Evolutionary conservation across 495 filamentous ascomycete genomes (phyloP), one percentile per base, ranked within the genome.

Genomic region (Saxispiralis lemnorum): DNA sequence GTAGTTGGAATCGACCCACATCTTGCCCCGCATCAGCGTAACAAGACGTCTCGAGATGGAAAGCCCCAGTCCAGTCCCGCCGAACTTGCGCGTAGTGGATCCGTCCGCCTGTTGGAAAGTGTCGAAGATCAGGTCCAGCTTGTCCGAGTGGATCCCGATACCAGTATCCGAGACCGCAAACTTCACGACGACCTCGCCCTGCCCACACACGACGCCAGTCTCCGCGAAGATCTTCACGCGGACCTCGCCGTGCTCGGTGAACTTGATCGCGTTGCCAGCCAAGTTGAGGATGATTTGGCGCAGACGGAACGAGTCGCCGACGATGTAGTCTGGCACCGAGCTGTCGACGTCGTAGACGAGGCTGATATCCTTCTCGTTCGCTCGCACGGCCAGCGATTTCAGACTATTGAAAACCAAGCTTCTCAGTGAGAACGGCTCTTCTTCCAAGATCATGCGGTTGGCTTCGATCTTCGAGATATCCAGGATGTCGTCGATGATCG

Each of bases 391-490:
- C 38, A 99, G 63, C 0, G 89, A 94, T 61, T 99, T 99, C 45
- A 99, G 69, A 15, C 89, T 89, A 49, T 93, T 95, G 73, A 99
- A 99, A 19, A 99, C 86, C 6, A 86, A 93, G 37, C 87, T 84
- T 35, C 89, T 76, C 40, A 96, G 68, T 0, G 92, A 95, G 63
- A 95, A 99, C 11, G 86, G 87, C 52, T 96, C 95, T 56, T 88
- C 83, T 56, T 99, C 89, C 66, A 99, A 92, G 15, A 93, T 83
- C 92, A 99, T 96, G n/a, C 89, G 78, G 59, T 95, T 88, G 19
- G 89, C 89, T 62, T 99, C 89, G 51, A 99, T 99, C 76, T 99
- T 99, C 6, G 85, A 93, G 48, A 99, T 82, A 72, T 99, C 89
- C 48, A 99, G 70, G 53, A 99, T 96, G 60, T 99, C 89, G 58